Conservation (phyloP, 805 yeast species). For the Candida rishiriensis region DNA sequence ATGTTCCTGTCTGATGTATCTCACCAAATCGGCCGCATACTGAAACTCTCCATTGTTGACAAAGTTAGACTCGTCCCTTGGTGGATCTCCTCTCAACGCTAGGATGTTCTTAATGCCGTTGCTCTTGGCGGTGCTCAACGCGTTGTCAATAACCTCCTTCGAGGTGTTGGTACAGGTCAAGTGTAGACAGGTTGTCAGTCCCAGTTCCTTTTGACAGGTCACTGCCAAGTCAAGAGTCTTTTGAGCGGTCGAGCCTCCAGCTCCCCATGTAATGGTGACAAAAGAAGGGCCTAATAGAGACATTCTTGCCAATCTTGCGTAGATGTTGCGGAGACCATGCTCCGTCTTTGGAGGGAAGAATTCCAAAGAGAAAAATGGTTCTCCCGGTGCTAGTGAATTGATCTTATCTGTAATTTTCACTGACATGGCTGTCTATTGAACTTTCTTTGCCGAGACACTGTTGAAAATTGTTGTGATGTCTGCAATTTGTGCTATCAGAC, state of each 20-base stretch:
- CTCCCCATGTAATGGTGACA: constrained; percentile 97
- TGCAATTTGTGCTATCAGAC: too few species aligned
- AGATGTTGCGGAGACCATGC: constrained; percentile 73
- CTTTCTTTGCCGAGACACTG: too few species aligned
- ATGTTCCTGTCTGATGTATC: constrained; percentile 63
- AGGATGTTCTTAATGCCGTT: constrained; percentile 84
- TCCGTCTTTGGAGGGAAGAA: constrained; percentile 98
- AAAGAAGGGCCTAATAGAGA: constrained; percentile 83
- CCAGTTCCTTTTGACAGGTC: constrained; percentile 67
- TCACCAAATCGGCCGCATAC: constrained; percentile 82
- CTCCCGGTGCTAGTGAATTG: constrained; percentile 36
- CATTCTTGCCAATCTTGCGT: constrained; percentile 87
- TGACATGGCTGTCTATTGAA: constrained; percentile 17
- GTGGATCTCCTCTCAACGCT: constrained; percentile 95
- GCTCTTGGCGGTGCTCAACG: constrained; percentile 63
- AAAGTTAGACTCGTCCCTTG: constrained; percentile 54
- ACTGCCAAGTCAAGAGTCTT: constrained; percentile 82
- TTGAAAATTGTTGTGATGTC: too few species aligned
- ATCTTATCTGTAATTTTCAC: constrained; percentile 49
- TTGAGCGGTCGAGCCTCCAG: constrained; percentile 90
- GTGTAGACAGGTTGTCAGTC: constrained; percentile 89
- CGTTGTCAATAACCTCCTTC: constrained; percentile 68
- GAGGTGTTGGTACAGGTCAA: constrained; percentile 95
- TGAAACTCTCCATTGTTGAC: constrained; percentile 54
- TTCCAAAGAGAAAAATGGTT: constrained; percentile 77